Conservation (phyloP, 2,329 filamentous ascomycete genomes). For the Pseudocercospora fijiensis region DNA sequence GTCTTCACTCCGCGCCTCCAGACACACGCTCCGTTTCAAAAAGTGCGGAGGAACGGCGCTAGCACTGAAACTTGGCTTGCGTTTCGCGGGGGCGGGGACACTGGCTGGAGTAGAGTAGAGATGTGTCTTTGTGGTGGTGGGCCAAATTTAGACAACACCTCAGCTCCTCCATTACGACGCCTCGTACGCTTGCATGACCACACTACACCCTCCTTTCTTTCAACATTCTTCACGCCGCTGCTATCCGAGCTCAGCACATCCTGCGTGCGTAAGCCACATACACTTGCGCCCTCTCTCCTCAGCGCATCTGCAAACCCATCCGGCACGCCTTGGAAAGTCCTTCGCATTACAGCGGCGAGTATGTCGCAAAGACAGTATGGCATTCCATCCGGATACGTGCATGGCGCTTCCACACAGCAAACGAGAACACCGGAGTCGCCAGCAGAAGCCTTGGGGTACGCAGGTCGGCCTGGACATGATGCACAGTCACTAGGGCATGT, state of each 20-base stretch:
- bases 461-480: constrained; percentile 24
- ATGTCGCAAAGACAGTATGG: constrained; percentile 30
- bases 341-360: background rate
- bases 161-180: background rate
- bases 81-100: too few relatives aligned
- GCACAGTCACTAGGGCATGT: constrained; percentile 30
- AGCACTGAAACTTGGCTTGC: background rate
- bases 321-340: background rate
- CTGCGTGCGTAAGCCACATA: background rate
- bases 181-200: constrained; percentile 3
- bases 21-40: background rate
- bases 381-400: constrained; percentile 24
- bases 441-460: constrained; percentile 10
- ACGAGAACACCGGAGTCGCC: constrained; percentile 14
- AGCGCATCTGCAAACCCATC: background rate
- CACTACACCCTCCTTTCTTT: background rate
- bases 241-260: background rate
- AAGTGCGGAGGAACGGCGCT: background rate
- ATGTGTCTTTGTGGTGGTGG: constrained; percentile 2
- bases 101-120: too few relatives aligned
- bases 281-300: background rate
- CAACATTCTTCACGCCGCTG: background rate
- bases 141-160: constrained; percentile 2
- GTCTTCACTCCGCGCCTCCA: background rate
- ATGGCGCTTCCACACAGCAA: constrained; percentile 15